Conservation (phyloP, 192 early-diverging fungal genomes). For the Phlyctochytrium bullatum region DNA sequence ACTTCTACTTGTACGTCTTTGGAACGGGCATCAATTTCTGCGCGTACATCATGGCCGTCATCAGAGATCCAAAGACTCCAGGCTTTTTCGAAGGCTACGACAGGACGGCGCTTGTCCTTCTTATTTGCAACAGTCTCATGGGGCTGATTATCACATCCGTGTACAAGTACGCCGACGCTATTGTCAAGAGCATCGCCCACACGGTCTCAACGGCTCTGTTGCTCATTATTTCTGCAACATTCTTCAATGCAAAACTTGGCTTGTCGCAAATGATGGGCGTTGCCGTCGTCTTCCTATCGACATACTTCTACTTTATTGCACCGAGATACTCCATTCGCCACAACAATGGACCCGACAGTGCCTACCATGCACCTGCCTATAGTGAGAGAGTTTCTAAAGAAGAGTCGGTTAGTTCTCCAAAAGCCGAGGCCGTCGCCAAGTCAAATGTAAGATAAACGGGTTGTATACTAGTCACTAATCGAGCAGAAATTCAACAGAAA, state of each 20-base stretch:
- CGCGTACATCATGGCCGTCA: not conserved
- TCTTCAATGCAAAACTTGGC: slow-evolving; percentile 5
- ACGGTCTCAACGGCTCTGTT: slow-evolving; percentile 11
- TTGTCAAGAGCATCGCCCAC: slow-evolving; percentile 12
- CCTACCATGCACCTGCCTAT: no score
- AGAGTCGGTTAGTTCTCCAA: no score
- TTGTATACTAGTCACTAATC: no score
- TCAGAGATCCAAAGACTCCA: not conserved
- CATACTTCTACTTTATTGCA: slow-evolving; percentile 15
- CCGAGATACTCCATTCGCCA: no score
- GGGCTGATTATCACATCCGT: slow-evolving; percentile 20
- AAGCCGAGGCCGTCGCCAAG: no score
- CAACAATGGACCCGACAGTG: no score
- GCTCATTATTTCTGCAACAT: slow-evolving; percentile 1
- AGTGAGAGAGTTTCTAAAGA: no score
- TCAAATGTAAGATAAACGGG: no score
- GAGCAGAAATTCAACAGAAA: no score
- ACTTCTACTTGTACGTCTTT: slow-evolving; percentile 14
- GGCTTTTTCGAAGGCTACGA: slow-evolving; percentile 24
- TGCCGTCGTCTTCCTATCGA: slow-evolving; percentile 6
- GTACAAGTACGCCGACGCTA: slow-evolving; percentile 26
- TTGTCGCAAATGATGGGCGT: not conserved
- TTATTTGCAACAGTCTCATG: slow-evolving; percentile 17
- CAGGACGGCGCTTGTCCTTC: not conserved
- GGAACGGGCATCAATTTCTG: slow-evolving; percentile 7